Evolutionary conservation across 768 basidiomycete species (phyloP), one percentile per base, ranked within the genome.

Genomic region (Boletales sp.): DNA sequence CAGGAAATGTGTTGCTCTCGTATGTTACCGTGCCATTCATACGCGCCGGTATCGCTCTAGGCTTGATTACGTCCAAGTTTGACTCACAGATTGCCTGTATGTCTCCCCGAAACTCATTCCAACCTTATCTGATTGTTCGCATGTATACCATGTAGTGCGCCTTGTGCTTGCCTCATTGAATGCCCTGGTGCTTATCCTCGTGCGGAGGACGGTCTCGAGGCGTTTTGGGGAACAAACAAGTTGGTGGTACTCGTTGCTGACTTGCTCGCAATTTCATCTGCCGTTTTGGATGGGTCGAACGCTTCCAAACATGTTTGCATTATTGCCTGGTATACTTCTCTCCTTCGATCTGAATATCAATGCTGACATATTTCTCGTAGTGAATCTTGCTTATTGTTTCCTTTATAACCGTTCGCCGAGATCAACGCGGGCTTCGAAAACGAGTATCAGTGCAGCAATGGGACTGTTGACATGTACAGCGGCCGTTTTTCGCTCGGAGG

Each of bases 221-320:
- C 80, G 86, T 17, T 95, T 86, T 56, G 91, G 89, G 14, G 66
- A 72, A 2, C 62, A 66, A 4, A 76, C 84, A 0, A 73, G 82
- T 13, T 59, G 76, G 14, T 74, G 81, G 58, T 95, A 86, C 64
- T 67, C 79, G 1, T 53, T 94, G 0, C 63, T 97, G n/a, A 82
- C 83, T 4, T 76, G 82, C 55, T 82, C 86, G 0, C 93, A 95
- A 62, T 98, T 97, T 62, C 97, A 98, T 63, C 63, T 94, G 6
- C 84, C 85, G 8, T 99, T 91, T 66, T 98, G 92, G 86, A 90
- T 93, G 76, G 84, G 93, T 3, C 72, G 97, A 47, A 97, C 95
- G 0, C 68, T 98, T 8, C 95, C 97, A 2, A 99, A 98, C 65
- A 95, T 93, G 84, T 84, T 94, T 53, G 93, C 93, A 4, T 70